phyloP scores from a whole-genome alignment of 345 rosid species.

The Arabidopsis thaliana region TAIR10.1 NC_003071.7:11880001-11880500 shows the following conservation, averaged over 20 bases:
- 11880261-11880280: conserved; percentile 11
- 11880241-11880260: neutral
- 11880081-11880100: conserved; percentile 5
- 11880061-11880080: neutral
- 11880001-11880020: conserved; percentile 26
- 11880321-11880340: conserved; percentile 26
- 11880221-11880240: conserved; percentile 3
- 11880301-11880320: conserved; percentile 8
- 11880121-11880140: conserved; percentile 7
- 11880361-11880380: conserved; percentile 60
- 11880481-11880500: conserved; percentile 25
- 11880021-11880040: conserved; percentile 29
- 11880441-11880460: conserved; percentile 21
- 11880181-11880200: conserved; percentile 5
- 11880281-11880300: neutral
- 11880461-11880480: conserved; percentile 31
- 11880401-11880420: conserved; percentile 32
- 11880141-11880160: neutral
- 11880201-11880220: conserved; percentile 1
- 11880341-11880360: conserved; percentile 66
- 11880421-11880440: conserved; percentile 18
- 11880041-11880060: conserved; percentile 3
- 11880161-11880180: neutral
- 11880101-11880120: conserved; percentile 26
- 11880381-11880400: conserved; percentile 61